These are phyloP conservation scores for Diaporthe destruens DNA, from an alignment of 2,329 filamentous ascomycete genomes.

Conservation along the genomic window DNA sequence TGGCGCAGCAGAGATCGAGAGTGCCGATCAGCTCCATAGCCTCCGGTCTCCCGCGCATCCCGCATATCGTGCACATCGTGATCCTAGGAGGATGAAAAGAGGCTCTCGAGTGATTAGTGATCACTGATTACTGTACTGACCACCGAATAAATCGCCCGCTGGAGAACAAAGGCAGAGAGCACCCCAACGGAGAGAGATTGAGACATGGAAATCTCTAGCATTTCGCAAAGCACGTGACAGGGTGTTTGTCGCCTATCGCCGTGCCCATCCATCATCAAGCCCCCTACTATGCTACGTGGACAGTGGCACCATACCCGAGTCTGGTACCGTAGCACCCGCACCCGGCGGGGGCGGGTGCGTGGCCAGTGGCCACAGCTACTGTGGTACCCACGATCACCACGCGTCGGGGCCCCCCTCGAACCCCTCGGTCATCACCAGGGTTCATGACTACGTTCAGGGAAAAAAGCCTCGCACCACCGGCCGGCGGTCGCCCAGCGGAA, in stretches of 20 bases:
- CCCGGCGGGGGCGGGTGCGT: too few relatives aligned
- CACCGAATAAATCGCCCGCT: background rate
- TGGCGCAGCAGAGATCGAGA: conserved; percentile 24
- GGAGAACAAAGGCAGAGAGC: background rate
- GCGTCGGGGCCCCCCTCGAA: background rate
- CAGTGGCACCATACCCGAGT: background rate
- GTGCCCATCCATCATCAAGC: background rate
- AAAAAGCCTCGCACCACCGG: background rate
- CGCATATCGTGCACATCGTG: conserved; percentile 24
- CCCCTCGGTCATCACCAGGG: conserved; percentile 2
- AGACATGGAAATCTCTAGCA: background rate
- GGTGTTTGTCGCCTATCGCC: conserved; percentile 18
- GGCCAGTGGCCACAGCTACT: background rate
- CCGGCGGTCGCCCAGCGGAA: background rate
- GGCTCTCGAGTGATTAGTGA: background rate
- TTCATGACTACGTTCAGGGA: conserved; percentile 11
- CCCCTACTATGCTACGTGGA: conserved; percentile 12
- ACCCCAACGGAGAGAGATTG: too few relatives aligned
- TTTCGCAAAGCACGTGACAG: conserved; percentile 15
- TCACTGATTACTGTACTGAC: background rate
- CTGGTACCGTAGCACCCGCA: background rate
- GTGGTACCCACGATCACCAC: background rate
- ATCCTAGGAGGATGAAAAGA: conserved; percentile 2
- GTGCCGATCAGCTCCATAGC: conserved; percentile 24
- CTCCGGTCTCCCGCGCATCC: conserved; percentile 16